Percentiles rank a stretch among this genome's conserved stretches.
These are phyloP conservation scores for Salix exigua DNA, from an alignment of 345 rosid species.

Conservation along the genomic window DNA sequence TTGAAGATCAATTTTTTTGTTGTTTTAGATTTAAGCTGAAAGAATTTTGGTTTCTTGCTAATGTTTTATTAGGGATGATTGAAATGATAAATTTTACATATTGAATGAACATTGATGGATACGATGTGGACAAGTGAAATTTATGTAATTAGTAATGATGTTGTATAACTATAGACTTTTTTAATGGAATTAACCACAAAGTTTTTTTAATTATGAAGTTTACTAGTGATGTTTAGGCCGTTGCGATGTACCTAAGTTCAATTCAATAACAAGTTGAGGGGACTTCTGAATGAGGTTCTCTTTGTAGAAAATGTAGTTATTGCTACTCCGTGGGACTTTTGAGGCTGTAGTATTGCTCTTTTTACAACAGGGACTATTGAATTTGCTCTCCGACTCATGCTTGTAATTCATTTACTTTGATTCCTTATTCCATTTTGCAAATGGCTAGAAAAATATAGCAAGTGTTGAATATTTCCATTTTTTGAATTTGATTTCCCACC, in stretches of 20 bases:
- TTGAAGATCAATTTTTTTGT: no score
- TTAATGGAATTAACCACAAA: neutral
- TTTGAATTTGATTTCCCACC: no score
- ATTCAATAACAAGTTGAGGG: neutral
- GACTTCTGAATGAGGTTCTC: neutral
- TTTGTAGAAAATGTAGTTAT: neutral
- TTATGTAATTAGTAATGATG: neutral
- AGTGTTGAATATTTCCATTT: no score
- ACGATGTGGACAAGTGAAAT: no score
- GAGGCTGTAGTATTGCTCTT: neutral
- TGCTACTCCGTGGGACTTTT: neutral
- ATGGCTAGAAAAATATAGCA: no score
- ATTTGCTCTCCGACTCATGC: neutral
- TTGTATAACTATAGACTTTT: neutral
- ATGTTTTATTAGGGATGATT: no score
- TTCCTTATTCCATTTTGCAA: neutral
- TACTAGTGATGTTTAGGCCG: neutral
- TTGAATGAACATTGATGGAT: neutral
- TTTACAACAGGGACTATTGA: neutral
- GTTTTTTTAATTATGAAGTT: neutral
- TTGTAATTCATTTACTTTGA: neutral
- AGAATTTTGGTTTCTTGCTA: no score
- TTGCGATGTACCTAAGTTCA: neutral
- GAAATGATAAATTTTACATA: neutral
- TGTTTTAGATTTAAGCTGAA: no score